Base-by-base conservation (phyloP, 2,329 filamentous ascomycete species). In the Pleoardoris graminearum region DNA sequence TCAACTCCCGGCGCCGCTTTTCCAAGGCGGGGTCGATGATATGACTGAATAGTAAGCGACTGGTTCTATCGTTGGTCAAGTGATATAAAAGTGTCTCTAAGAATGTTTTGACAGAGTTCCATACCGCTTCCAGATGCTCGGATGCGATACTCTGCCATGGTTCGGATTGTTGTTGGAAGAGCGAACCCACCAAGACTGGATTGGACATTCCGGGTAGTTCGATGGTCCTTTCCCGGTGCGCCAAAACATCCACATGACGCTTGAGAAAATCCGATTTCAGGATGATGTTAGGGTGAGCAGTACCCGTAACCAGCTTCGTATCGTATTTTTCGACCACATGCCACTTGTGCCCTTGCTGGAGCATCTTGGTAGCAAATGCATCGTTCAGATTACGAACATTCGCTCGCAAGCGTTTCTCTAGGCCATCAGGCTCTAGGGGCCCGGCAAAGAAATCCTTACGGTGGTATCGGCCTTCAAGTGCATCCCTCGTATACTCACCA, bases 121-220 rank as follows among this genome's bases (percentile, higher is more conserved):
- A 65, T 41, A 79, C 62, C 1, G 53, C 63, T 14, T 69, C 57
- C 35, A 76, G 62, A 50, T 76, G 73, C 1, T 48, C 38, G 12
- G 47, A 54, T 11, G 62, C 70, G 3, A 78, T 75, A 0, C 41
- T 21, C 41, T 74, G 67, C 85, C 83, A 87, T 0, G 77, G 79
- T 14, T 60, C 54, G 1, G 77, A 82, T 51, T 87, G 83, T 32
- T 84, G 77, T 3, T 68, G 65, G 58, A 88, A 87, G 0, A 88
- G 65, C 22, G 86, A 79, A 0, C 73, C 70, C 0, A 87, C 75
- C n/a, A 87, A 73, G 50, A 83, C 64, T 0, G 83, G 79, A 57
- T 84, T 6, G 77, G 76, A 54, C 80, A 80, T 51, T 77, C 75
- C 48, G 12, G 48, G 48, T 21, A 50, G 39, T 44, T 50, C 48